These are phyloP conservation scores for Aspergillus nomiae DNA, from an alignment of 2,329 filamentous ascomycete species.

Conservation along the genomic window DNA sequence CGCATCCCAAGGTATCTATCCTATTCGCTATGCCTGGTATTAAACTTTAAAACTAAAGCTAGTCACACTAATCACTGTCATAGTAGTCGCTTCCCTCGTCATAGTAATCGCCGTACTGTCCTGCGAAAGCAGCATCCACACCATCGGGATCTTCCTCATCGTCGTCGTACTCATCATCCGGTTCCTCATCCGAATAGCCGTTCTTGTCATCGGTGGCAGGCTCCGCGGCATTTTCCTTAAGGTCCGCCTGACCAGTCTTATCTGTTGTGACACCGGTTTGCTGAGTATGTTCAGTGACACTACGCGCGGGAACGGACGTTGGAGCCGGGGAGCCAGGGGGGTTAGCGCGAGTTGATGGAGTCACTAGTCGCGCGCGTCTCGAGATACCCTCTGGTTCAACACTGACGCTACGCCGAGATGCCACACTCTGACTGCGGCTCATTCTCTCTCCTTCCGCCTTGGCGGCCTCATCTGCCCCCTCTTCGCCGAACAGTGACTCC, in stretches of 20 bases:
- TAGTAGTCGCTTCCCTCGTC: conserved; percentile 36
- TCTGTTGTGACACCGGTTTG: conserved; percentile 10
- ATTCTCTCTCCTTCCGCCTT: conserved; percentile 32
- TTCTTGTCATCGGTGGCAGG: conserved; percentile 19
- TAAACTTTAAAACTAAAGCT: background rate
- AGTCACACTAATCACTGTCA: conserved; percentile 28
- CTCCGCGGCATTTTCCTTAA: conserved; percentile 29
- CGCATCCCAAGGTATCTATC: background rate
- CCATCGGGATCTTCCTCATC: conserved; percentile 34
- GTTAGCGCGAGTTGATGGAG: conserved; percentile 19
- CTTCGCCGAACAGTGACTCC: conserved; percentile 43
- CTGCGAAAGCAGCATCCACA: conserved; percentile 41
- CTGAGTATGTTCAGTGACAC: conserved; percentile 4
- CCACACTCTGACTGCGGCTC: conserved; percentile 35
- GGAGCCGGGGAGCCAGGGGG: conserved; percentile 18
- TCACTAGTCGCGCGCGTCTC: conserved; percentile 20
- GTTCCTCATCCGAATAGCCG: conserved; percentile 16
- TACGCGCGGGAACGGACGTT: conserved; percentile 6
- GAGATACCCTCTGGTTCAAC: conserved; percentile 24
- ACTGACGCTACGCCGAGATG: conserved; percentile 33
- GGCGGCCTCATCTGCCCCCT: conserved; percentile 29
- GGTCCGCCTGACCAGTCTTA: conserved; percentile 14
- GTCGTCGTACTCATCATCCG: conserved; percentile 35
- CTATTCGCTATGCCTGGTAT: background rate
- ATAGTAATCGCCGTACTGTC: conserved; percentile 36